Conservation (phyloP, 108 stramenopile genomes). For the Discostella pseudostelligera region DNA sequence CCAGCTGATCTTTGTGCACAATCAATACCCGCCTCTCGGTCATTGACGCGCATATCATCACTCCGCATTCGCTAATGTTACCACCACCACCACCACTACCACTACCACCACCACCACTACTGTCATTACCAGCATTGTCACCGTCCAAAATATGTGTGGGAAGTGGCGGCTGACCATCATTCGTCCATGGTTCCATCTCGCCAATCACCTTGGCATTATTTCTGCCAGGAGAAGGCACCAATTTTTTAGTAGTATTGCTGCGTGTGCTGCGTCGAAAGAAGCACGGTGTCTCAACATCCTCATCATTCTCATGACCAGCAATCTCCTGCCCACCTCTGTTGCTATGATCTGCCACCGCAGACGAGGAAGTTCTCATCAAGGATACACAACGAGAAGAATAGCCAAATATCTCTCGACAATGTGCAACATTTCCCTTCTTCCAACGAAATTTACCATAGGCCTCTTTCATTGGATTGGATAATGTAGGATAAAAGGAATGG, state of each 20-base stretch:
- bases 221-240: too few species aligned
- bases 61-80: conserved; percentile 11
- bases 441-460: conserved; percentile 46
- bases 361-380: too few species aligned
- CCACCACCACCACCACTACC: not conserved
- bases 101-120: not conserved
- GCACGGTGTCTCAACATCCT: not conserved
- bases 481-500: conserved; percentile 37
- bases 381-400: conserved; percentile 2
- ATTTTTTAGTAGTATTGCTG: too few species aligned
- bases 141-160: too few species aligned
- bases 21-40: conserved; percentile 48
- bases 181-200: too few species aligned
- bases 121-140: not conserved
- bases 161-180: too few species aligned
- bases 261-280: too few species aligned
- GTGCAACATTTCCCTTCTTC: conserved; percentile 27
- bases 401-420: conserved; percentile 36
- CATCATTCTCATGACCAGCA: not conserved
- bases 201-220: too few species aligned
- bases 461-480: conserved; percentile 30
- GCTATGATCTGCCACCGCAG: too few species aligned
- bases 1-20: conserved; percentile 69
- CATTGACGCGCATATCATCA: conserved; percentile 32
- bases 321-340: not conserved